These are phyloP conservation scores for Esteya vermicola DNA, from an alignment of 2,329 filamentous ascomycete species.

Conservation along the genomic window DNA sequence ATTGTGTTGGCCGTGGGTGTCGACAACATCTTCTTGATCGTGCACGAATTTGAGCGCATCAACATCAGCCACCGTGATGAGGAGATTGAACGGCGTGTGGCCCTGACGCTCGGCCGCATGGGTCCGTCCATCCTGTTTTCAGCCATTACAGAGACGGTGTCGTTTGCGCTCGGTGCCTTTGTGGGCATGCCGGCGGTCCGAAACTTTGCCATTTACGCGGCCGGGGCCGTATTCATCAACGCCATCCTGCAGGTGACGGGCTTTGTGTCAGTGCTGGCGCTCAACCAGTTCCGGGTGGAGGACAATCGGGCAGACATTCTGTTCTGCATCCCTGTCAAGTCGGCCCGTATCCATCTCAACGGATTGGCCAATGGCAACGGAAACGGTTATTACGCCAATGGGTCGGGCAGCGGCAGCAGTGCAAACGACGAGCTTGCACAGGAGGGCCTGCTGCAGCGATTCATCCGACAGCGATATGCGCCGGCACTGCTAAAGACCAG, in stretches of 20 bases:
- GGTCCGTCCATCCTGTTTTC: conserved; percentile 93
- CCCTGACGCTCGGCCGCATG: conserved; percentile 85
- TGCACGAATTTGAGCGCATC: conserved; percentile 93
- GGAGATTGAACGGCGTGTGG: conserved; percentile 71
- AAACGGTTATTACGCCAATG: not conserved
- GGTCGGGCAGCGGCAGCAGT: conserved; percentile 26
- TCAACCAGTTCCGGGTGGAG: conserved; percentile 87
- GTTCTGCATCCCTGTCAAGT: conserved; percentile 72
- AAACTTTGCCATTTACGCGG: conserved; percentile 94
- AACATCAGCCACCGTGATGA: conserved; percentile 86
- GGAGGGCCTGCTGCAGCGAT: conserved; percentile 69
- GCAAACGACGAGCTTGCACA: conserved; percentile 63
- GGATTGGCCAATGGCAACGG: conserved; percentile 22
- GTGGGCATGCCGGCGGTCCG: conserved; percentile 96
- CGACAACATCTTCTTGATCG: conserved; percentile 97
- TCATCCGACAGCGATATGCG: conserved; percentile 84
- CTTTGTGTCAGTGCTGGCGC: conserved; percentile 80
- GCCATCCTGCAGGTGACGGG: conserved; percentile 94
- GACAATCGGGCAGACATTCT: conserved; percentile 81
- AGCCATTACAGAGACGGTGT: conserved; percentile 84
- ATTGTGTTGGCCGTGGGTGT: conserved; percentile 92
- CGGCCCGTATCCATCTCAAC: conserved; percentile 52
- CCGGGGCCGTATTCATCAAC: conserved; percentile 93
- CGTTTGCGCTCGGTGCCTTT: conserved; percentile 82
- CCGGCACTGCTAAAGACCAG: conserved; percentile 67